Base-by-base conservation (phyloP, 192 early-diverging fungal genomes). In the Geosiphon pyriformis region DNA sequence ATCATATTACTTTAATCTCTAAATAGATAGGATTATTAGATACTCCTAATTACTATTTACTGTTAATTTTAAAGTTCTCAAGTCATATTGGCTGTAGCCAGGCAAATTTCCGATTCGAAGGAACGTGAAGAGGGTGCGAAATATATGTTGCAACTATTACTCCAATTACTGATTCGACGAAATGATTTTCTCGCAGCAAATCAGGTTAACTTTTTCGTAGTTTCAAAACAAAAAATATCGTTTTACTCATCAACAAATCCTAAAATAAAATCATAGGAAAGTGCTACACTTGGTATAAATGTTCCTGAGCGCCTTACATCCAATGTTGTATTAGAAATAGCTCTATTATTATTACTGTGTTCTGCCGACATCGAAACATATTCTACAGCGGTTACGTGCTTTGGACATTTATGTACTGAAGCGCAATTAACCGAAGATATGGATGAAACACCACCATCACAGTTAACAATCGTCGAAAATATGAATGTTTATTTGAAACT, bases 281-380 rank as follows among this genome's bases (percentile, higher is more conserved):
- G 23, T 27, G 74, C 80, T 8, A 74, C 76, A 59, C 71, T 79
- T 48, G 81, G 78, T 27, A 70, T 80, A 25, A 79, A 84, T 59
- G 79, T 78, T 15, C 80, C 75, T 17, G 87, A 92, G 46, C 73
- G 88, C n/a, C 77, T 87, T 32, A 78, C 81, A 27, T 87, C 90
- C n/a, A 81, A 81, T 48, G 82, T 90, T 29, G 78, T 83, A 18
- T 68, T 93, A 30, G 92, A 94, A 65, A 86, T 87, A 37, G 80
- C 85, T 11, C 76, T 92, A 6, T 67, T 92, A 33, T 82, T 94
- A 18, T 68, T 85, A 7, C 71, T 93, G 6, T 92, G 90, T 58
- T 86, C 85, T 1, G 72, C 88, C 0, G 88, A 92, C 53, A 77
- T 76, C 6, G 89, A 88, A 30, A 82, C 91, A 29, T 80, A 80